Base-by-base conservation (phyloP, 2,329 filamentous ascomycete genomes). In the Thelonectria olida region DNA sequence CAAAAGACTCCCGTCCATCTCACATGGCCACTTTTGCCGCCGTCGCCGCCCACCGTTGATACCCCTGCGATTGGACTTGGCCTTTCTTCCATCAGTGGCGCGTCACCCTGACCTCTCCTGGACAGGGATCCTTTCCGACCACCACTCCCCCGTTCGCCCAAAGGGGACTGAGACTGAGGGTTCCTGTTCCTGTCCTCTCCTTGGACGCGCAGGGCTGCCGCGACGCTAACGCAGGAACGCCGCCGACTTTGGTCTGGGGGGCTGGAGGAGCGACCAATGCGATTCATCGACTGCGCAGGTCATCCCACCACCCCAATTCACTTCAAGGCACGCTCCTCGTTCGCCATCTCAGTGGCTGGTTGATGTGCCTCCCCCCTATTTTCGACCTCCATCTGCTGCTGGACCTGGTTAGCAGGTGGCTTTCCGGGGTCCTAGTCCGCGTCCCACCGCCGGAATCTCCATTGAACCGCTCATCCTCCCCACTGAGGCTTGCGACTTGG, bases 191-290 rank as follows among this genome's bases (percentile, higher is more conserved):
- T 19, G 38, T 25, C 22, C 22, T 59, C 19, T 44, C 47, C 38
- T 15, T 58, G 51, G 45, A 42, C 17, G 50, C 15, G 42, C 51
- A 38, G 36, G 57, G 36, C 42, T 54, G 34, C 23, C 23, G 23
- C 20, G 34, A 49, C 45, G 58, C 52, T 55, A 51, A 48, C 58
- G 47, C 47, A 61, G 58, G 51, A 48, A 61, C 50, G 22, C 47
- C 31, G 15, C 41, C 20, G 31, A 47, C 17, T 41, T 36, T 36
- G 34, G 34, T n/a, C n/a, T n/a, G 34, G 34, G 10, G 10, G 12
- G 5, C 34, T 36, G 12, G 12, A 9, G 13, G 10, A 5, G 10
- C 34, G 19, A 22, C 39, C 39, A 42, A 45, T 45, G 15, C 41
- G 20, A 41, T 19, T 41, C n/a, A 12, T 20, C n/a, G 9, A 41